Conservation (phyloP, 371 early-diverging fungal genomes). For the Rhizopus arrhizus region DNA sequence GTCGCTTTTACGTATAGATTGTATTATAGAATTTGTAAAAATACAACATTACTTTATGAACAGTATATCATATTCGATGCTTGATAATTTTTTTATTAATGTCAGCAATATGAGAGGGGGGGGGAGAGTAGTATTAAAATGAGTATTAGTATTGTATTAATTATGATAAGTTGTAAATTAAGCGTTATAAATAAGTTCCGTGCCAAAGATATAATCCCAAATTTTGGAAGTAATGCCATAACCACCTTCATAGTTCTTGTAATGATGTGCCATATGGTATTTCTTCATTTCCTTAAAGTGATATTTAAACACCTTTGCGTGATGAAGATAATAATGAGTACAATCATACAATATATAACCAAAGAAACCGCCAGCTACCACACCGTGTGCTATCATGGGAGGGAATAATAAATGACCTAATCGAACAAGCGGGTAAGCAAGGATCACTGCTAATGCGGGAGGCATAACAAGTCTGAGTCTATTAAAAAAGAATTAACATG, state of each 20-base stretch:
- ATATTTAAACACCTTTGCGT: slow-evolving; percentile 72
- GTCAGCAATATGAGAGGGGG: too few species aligned
- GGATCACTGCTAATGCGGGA: slow-evolving; percentile 74
- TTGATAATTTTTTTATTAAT: too few species aligned
- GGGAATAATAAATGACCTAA: slow-evolving; percentile 61
- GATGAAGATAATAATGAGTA: slow-evolving; percentile 94
- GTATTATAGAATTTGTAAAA: too few species aligned
- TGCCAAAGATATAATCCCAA: slow-evolving; percentile 88
- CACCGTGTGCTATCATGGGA: slow-evolving; percentile 55
- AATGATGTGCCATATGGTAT: slow-evolving; percentile 95
- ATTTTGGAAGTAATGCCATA: slow-evolving; percentile 93
- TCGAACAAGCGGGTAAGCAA: slow-evolving; percentile 64
- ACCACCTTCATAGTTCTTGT: slow-evolving; percentile 83
- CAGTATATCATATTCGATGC: too few species aligned
- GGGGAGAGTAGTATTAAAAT: too few species aligned
- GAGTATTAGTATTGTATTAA: too few species aligned
- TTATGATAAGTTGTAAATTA: too few species aligned
- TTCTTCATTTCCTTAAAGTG: slow-evolving; percentile 87
- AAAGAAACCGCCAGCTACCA: slow-evolving; percentile 76
- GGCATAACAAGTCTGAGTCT: slow-evolving; percentile 95
- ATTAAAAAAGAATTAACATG: neutral
- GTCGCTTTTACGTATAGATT: too few species aligned
- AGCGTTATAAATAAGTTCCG: slow-evolving; percentile 40
- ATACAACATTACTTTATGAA: too few species aligned
- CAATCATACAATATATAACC: slow-evolving; percentile 92